A percentile compares a stretch with the other conserved stretches of the same genome.
phyloP scores from a whole-genome alignment of 352 stramenopile genomes.

The Globisporangium cystogenes region DNA sequence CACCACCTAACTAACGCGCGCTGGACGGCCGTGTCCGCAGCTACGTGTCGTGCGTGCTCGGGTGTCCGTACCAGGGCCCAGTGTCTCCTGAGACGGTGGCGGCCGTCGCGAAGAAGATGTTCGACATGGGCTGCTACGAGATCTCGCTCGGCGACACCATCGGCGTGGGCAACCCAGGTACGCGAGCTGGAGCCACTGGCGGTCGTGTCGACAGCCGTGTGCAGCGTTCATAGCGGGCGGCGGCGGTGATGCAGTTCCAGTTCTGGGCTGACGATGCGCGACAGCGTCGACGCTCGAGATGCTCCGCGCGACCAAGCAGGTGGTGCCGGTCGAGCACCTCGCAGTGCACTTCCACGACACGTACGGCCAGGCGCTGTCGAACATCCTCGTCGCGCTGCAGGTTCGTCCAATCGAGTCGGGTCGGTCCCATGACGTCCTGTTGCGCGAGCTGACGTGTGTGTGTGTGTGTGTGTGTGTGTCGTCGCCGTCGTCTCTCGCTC shows the following conservation, averaged over 20 bases:
- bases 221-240: too few species aligned
- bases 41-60: conserved; percentile 96
- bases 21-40: conserved; percentile 13
- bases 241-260: too few species aligned
- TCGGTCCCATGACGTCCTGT: too few species aligned
- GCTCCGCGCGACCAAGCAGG: conserved; percentile 65
- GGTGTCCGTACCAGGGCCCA: conserved; percentile 93
- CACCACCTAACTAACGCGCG: too few species aligned
- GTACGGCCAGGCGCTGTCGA: conserved; percentile 95
- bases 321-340: conserved; percentile 81
- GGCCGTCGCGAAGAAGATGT: conserved; percentile 71
- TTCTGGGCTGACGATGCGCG: too few species aligned
- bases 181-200: neutral
- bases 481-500: neutral
- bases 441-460: neutral
- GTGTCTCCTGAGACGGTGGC: conserved; percentile 85
- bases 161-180: conserved; percentile 87
- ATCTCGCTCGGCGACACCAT: conserved; percentile 95
- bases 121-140: conserved; percentile 95
- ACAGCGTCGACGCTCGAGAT: conserved; percentile 79
- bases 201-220: too few species aligned
- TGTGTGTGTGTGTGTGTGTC: too few species aligned
- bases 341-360: conserved; percentile 98
- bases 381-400: conserved; percentile 90
- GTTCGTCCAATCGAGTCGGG: too few species aligned